phyloP scores from a whole-genome alignment of 768 basidiomycete genomes.

The Mycena metata region DNA sequence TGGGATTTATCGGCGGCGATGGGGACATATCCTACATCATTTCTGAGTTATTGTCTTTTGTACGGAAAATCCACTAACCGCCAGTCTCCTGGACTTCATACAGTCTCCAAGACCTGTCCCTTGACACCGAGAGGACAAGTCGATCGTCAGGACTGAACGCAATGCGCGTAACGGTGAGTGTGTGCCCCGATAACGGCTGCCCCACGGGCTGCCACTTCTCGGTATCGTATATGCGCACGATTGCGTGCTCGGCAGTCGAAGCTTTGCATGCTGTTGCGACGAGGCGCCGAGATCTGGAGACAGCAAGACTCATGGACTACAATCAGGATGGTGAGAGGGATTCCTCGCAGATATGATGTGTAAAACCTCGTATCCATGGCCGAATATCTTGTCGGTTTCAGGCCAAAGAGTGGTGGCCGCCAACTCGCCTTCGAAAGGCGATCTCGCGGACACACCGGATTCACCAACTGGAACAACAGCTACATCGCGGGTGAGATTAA shows the following conservation, averaged over 20 bases:
- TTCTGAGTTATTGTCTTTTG: slow-evolving; percentile 1
- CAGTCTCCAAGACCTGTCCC: slow-evolving; percentile 93
- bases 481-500: slow-evolving; percentile 5
- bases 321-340: slow-evolving; percentile 9
- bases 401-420: slow-evolving; percentile 94
- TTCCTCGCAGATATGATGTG: slow-evolving; percentile 23
- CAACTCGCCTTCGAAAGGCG: slow-evolving; percentile 94
- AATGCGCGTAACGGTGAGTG: slow-evolving; percentile 90
- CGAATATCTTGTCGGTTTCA: slow-evolving; percentile 96
- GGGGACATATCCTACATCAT: slow-evolving; percentile 68
- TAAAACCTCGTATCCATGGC: slow-evolving; percentile 94
- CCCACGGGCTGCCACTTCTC: slow-evolving; percentile 79
- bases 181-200: slow-evolving; percentile 83
- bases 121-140: slow-evolving; percentile 84
- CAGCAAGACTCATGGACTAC: slow-evolving; percentile 84
- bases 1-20: slow-evolving; percentile 86
- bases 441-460: slow-evolving; percentile 42
- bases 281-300: slow-evolving; percentile 76
- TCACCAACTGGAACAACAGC: slow-evolving; percentile 27
- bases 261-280: slow-evolving; percentile 95
- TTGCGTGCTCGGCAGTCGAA: slow-evolving; percentile 89
- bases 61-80: slow-evolving; percentile 41
- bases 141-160: slow-evolving; percentile 90
- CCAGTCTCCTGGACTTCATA: slow-evolving; percentile 67
- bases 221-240: slow-evolving; percentile 86